A percentile compares a stretch with the other conserved stretches of the same genome.
phyloP scores from a whole-genome alignment of 2,329 filamentous ascomycete genomes.

The Fusarium sp. region DNA sequence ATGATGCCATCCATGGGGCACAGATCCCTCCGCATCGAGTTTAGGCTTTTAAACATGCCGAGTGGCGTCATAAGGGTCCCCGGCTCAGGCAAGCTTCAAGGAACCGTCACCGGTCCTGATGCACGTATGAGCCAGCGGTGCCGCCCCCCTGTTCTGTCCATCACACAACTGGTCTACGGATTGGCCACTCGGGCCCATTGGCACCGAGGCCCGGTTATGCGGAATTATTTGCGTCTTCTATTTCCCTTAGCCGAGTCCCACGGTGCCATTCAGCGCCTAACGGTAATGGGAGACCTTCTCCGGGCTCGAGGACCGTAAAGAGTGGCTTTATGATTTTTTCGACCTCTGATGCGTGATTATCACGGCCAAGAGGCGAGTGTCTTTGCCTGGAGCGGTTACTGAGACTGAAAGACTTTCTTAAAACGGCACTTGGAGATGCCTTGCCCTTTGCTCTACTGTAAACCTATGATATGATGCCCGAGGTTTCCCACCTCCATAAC shows the following conservation, averaged over 20 bases:
- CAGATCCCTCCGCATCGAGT: background rate
- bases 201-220: background rate
- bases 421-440: background rate
- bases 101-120: background rate
- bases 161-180: background rate
- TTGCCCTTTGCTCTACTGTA: background rate
- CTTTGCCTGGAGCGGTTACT: background rate
- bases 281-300: background rate
- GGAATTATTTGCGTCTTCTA: background rate
- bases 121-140: background rate
- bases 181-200: background rate
- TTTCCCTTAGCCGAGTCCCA: background rate
- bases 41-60: conserved; percentile 1
- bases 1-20: background rate
- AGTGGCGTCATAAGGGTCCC: conserved; percentile 6
- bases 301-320: background rate
- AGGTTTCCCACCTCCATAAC: background rate
- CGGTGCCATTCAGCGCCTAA: background rate
- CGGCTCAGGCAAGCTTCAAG: background rate
- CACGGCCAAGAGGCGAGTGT: background rate
- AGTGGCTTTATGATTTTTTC: conserved; percentile 32
- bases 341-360: background rate
- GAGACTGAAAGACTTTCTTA: background rate
- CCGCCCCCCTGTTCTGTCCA: background rate
- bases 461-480: background rate